A percentile compares a stretch with the other conserved stretches of the same genome.
phyloP scores from a whole-genome alignment of 164 flowering plant genomes.

The Tinospora cordifolia region DNA sequence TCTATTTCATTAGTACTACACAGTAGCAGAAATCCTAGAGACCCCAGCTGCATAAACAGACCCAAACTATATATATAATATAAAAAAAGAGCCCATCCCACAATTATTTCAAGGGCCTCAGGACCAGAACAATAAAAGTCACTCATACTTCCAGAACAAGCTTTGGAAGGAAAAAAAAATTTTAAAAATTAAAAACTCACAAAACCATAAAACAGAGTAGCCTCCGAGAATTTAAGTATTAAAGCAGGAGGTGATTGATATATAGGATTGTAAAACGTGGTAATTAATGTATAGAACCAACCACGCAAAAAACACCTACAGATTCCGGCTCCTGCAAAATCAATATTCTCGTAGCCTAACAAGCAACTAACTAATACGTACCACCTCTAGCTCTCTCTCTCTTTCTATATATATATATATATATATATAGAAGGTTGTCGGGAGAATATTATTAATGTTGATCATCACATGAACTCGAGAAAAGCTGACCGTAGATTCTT shows the following conservation, averaged over 20 bases:
- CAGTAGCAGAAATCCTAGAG: too few relatives aligned
- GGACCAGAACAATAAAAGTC: too few relatives aligned
- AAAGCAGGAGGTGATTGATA: not conserved
- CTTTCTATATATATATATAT: too few relatives aligned
- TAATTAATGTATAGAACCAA: not conserved
- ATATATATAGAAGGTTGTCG: not conserved
- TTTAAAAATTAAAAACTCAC: not conserved
- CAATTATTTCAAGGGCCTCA: too few relatives aligned
- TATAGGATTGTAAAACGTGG: not conserved
- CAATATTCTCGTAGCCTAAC: slow-evolving; percentile 16
- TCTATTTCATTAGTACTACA: too few relatives aligned
- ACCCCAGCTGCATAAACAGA: too few relatives aligned
- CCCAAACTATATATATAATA: too few relatives aligned
- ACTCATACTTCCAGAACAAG: too few relatives aligned
- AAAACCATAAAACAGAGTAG: not conserved
- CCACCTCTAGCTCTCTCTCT: too few relatives aligned
- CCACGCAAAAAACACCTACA: not conserved
- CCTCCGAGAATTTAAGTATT: not conserved
- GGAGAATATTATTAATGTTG: not conserved
- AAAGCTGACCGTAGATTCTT: slow-evolving; percentile 35
- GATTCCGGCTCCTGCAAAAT: slow-evolving; percentile 8
- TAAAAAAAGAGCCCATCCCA: too few relatives aligned
- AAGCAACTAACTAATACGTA: slow-evolving; percentile 2
- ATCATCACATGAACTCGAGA: slow-evolving; percentile 24
- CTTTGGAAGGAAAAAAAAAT: not conserved